Percentiles rank a stretch among this genome's conserved stretches.
Evolutionary conservation across 1,139 yeast genomes (phyloP).

Genomic region (Blastobotrys raffinosifermentans): DNA sequence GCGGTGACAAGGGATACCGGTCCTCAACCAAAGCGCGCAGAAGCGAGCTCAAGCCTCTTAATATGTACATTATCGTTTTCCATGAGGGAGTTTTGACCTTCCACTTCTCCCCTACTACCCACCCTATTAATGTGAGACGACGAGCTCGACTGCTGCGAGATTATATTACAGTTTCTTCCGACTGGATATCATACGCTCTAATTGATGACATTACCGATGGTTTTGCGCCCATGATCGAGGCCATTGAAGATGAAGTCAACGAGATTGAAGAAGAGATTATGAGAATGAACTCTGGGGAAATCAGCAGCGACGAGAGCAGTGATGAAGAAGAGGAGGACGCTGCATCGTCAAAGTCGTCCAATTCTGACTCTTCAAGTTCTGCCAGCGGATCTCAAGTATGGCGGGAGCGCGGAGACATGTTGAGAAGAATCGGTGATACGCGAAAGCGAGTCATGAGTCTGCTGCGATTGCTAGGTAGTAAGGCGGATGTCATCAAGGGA

Average conservation of each 20-base stretch:
- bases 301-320: constrained; percentile 27
- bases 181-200: constrained; percentile 95
- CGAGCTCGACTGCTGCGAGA: constrained; percentile 84
- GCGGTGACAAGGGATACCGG: constrained; percentile 1
- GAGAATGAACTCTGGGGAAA: constrained; percentile 13
- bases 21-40: constrained; percentile 7
- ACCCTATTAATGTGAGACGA: constrained; percentile 90
- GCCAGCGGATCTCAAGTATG: constrained; percentile 6
- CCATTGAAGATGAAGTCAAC: constrained; percentile 86
- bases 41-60: constrained; percentile 73
- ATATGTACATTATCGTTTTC: constrained; percentile 89
- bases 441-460: constrained; percentile 92
- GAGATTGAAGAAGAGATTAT: constrained; percentile 63
- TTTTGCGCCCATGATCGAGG: constrained; percentile 92
- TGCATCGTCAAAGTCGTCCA: not conserved
- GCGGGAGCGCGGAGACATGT: constrained; percentile 51
- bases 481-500: constrained; percentile 95
- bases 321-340: constrained; percentile 21
- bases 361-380: constrained; percentile 3
- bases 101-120: constrained; percentile 93
- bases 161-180: constrained; percentile 83
- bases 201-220: constrained; percentile 97
- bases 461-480: constrained; percentile 74
- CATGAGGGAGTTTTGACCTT: constrained; percentile 87
- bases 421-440: constrained; percentile 90